Base-by-base conservation (phyloP, 805 yeast species). In the Candida loeiensis region DNA sequence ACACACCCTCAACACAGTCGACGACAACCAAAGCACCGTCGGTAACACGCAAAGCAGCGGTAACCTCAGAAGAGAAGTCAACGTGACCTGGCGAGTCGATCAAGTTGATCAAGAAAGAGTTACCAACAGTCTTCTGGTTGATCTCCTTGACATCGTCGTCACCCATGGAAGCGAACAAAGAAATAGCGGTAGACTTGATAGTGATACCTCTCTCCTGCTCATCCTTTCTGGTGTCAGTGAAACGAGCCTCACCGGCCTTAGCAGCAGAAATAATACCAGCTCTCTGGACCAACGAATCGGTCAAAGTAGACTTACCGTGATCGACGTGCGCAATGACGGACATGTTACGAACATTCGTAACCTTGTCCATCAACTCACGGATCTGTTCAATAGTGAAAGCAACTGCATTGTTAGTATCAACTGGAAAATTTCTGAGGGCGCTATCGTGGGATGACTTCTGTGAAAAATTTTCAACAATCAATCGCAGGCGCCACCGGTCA, bases 11-110 rank as follows among this genome's bases (percentile, higher is more conserved):
- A 71, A 91, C 90, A 77, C 95, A 83, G 76, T 93, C 98, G 68
- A 91, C 98, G 61, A 91, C 99, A 62, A 91, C 98, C 68, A 91
- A 81, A 69, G 99, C 98, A 89, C 99, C 99, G 71, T 91, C 99
- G 59, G 98, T 93, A 64, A 91, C 98, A 79, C 99, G 90, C 68
- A 91, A 84, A 74, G 99, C 99, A 62, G 98, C 98, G 66, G 98
- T 93, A 66, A 91, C 99, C 77, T 91, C 99, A 58, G 98, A 93
- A 52, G 97, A 89, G 90, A 91, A 91, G 79, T 91, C 99, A 82
- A 91, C 98, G 97, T 91, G 99, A 86, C 99, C 99, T 76, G 99
- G 99, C 59, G 99, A 93, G 75, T 91, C 99, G 63, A 91, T 91
- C 82, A 91, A 82, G 88, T 91, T 91, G 60, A 91, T 82, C 77